Conservation (phyloP, 2,329 filamentous ascomycete species). For the Lomentospora prolificans region DNA sequence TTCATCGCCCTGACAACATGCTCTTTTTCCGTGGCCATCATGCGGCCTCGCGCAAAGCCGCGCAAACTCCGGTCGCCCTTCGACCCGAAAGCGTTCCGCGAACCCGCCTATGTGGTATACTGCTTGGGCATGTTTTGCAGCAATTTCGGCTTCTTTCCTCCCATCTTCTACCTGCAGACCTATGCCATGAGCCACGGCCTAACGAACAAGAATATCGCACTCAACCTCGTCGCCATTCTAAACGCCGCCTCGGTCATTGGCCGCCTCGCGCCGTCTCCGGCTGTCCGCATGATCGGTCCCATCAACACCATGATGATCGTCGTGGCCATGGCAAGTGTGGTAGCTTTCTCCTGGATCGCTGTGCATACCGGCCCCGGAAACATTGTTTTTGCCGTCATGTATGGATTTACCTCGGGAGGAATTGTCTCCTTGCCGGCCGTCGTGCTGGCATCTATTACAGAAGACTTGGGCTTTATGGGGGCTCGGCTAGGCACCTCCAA, state of each 20-base stretch:
- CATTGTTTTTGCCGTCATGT: constrained; percentile 31
- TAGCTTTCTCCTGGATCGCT: constrained; percentile 30
- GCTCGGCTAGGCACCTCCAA: constrained; percentile 34
- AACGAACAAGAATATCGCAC: constrained; percentile 21
- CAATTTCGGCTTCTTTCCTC: constrained; percentile 26
- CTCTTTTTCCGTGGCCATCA: constrained; percentile 18
- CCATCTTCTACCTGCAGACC: constrained; percentile 34
- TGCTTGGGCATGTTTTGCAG: constrained; percentile 23
- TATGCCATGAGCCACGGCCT: constrained; percentile 28
- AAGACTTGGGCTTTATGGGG: constrained; percentile 28
- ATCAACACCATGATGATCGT: constrained; percentile 29
- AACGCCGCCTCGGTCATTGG: constrained; percentile 41
- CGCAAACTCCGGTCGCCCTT: constrained; percentile 17
- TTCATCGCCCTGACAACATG: constrained; percentile 23
- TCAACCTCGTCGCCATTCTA: constrained; percentile 39
- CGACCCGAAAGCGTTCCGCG: constrained; percentile 20
- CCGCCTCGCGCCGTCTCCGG: constrained; percentile 33
- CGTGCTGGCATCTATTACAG: constrained; percentile 29
- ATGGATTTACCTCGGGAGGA: constrained; percentile 36
- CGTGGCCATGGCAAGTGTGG: constrained; percentile 22
- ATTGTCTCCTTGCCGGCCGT: constrained; percentile 34
- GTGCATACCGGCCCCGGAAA: constrained; percentile 24
- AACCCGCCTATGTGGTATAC: constrained; percentile 21
- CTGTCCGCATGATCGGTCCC: constrained; percentile 31
- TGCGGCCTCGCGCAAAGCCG: constrained; percentile 17